Evolutionary conservation across 2,329 filamentous ascomycete genomes (phyloP), one percentile per base, ranked within the genome.

Genomic region (Neopestalotiopsis sp.): DNA sequence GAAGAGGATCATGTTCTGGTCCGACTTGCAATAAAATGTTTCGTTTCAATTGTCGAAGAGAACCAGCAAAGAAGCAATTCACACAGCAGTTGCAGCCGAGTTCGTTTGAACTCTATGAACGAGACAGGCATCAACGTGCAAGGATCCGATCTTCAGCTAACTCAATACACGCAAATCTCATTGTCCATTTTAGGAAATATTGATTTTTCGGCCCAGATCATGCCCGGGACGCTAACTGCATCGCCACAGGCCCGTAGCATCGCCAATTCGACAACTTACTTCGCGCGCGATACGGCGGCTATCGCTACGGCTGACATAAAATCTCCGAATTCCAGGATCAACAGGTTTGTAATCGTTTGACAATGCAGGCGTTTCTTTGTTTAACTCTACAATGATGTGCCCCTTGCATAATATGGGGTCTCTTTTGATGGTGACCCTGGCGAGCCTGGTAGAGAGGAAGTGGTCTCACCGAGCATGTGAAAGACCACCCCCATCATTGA

Each of bases 111-210:
- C 30, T 14, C 57, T 7, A 28, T 59, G 10, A 30, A 42, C 34
- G 10, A 38, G 34, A 38, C 34, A 12, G 59, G n/a, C 59, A 40
- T n/a, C 34, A 52, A 14, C 17, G 45, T 20, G 59, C 34, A 40
- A 40, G n/a, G 34, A n/a, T 30, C 28, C 28, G 24, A 40, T 24
- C 13, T 30, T 34, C 59, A 40, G 59, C 32, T 40, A 40, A 17
- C 32, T 17, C n/a, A 30, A n/a, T 20, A n/a, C 30, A 40, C 32
- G 59, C 10, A 12, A 34, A 34, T 61, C 59, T 61, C 59, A 61
- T 61, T 61, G 24, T 61, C 59, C 59, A 9, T 34, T 34, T 61
- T 28, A 34, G 32, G 59, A 12, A 61, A 61, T 61, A 17, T 61
- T 61, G 30, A 14, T 24, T 20, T 24, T 24, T 30, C 45, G 45